Evolutionary conservation across 192 early-diverging fungal species (phyloP).

Genomic region (Mortierella antarctica): DNA sequence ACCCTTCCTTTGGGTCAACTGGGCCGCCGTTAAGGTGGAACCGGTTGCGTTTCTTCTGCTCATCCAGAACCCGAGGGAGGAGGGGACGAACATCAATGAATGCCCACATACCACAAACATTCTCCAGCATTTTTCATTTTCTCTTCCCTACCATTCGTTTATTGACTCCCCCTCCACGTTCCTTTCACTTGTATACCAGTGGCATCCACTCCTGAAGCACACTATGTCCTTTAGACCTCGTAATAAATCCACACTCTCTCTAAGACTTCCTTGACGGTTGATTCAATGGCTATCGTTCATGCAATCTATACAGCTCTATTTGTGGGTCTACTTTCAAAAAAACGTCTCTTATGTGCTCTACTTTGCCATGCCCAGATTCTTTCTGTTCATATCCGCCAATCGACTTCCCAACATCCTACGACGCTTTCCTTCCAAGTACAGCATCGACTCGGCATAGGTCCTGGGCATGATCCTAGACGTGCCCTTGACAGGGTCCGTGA

Average conservation of each 20-base stretch:
- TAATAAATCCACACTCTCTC: too few relatives aligned
- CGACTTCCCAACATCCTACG: constrained; percentile 48
- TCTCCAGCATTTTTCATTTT: not conserved
- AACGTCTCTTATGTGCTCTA: too few relatives aligned
- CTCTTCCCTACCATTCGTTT: not conserved
- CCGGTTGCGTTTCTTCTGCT: not conserved
- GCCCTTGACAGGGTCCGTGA: constrained; percentile 48
- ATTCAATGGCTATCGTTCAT: too few relatives aligned
- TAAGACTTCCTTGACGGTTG: too few relatives aligned
- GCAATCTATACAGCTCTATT: too few relatives aligned
- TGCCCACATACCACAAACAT: not conserved
- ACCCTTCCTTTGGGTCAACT: constrained; percentile 56
- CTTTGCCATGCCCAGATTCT: constrained; percentile 20
- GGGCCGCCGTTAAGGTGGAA: constrained; percentile 28
- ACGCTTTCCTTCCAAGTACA: constrained; percentile 83
- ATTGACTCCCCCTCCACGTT: not conserved
- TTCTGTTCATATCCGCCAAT: constrained; percentile 19
- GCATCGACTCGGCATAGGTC: constrained; percentile 86
- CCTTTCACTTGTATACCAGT: constrained; percentile 6
- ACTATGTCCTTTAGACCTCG: too few relatives aligned
- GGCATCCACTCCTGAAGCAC: not conserved
- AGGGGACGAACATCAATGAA: not conserved
- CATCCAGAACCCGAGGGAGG: not conserved
- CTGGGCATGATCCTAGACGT: constrained; percentile 77
- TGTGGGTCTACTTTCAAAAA: too few relatives aligned